These are phyloP conservation scores for Phytophthora foliorum DNA, from an alignment of 352 stramenopile genomes.

Conservation along the genomic window DNA sequence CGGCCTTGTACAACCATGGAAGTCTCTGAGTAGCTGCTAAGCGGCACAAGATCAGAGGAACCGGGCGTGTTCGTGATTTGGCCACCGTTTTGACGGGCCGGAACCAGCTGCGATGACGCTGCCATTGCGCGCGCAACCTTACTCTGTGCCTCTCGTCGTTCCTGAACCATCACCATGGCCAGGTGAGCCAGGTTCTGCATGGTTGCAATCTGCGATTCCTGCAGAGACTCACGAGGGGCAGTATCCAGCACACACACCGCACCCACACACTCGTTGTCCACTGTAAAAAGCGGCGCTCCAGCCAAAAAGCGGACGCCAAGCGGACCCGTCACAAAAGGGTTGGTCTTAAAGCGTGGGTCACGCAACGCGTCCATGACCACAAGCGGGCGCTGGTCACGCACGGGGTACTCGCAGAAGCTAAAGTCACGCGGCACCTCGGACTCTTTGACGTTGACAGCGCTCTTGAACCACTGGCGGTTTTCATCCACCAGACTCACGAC, in stretches of 20 bases:
- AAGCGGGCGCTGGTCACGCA: constrained; percentile 76
- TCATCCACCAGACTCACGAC: constrained; percentile 93
- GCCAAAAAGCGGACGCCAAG: constrained; percentile 95
- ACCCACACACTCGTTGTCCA: constrained; percentile 81
- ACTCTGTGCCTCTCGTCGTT: constrained; percentile 75
- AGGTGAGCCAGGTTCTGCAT: constrained; percentile 89
- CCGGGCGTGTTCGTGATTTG: constrained; percentile 19
- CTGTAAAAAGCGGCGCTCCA: constrained; percentile 92
- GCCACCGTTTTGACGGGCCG: constrained; percentile 30
- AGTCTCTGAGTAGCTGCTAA: constrained; percentile 64
- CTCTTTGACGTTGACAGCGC: constrained; percentile 79
- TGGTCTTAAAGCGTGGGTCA: constrained; percentile 91
- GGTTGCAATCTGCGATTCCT: constrained; percentile 81
- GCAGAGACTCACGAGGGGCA: constrained; percentile 65
- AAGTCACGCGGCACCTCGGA: constrained; percentile 86
- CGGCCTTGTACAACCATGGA: constrained; percentile 62
- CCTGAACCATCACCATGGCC: constrained; percentile 90
- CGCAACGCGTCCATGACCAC: constrained; percentile 91
- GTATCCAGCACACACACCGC: constrained; percentile 86
- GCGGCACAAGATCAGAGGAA: constrained; percentile 80
- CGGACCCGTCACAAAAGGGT: constrained; percentile 92
- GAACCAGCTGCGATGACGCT: constrained; percentile 60
- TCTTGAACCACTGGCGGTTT: constrained; percentile 97
- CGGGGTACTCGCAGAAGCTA: constrained; percentile 86
- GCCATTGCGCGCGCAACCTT: constrained; percentile 56